These are phyloP conservation scores for Cryptosporidium meleagridis DNA, from an alignment of 169 alveolate species.

Conservation along the genomic window DNA sequence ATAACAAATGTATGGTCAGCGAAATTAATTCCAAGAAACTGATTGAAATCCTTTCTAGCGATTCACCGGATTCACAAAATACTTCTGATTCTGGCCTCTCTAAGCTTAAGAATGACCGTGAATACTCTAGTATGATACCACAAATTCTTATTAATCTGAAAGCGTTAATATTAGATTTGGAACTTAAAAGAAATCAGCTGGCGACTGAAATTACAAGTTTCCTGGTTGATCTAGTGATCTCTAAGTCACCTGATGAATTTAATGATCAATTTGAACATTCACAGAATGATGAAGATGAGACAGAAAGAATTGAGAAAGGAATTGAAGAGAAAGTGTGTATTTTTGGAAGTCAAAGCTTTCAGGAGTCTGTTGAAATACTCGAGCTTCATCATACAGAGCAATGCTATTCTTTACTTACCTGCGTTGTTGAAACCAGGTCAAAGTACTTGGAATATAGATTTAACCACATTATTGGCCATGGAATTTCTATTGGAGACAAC, in stretches of 20 bases:
- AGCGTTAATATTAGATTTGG: slow-evolving; percentile 37
- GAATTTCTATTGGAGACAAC: slow-evolving; percentile 16
- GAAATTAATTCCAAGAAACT: slow-evolving; percentile 49
- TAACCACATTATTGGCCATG: slow-evolving; percentile 41
- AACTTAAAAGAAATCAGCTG: slow-evolving; percentile 38
- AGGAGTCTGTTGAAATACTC: slow-evolving; percentile 23
- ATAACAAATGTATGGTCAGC: slow-evolving; percentile 34
- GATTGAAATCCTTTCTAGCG: slow-evolving; percentile 4
- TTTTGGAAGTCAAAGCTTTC: slow-evolving; percentile 33
- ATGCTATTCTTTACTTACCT: not conserved
- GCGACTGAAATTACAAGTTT: slow-evolving; percentile 33
- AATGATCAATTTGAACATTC: not conserved
- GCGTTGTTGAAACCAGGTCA: slow-evolving; percentile 27
- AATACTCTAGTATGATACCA: slow-evolving; percentile 31
- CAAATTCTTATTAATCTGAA: slow-evolving; percentile 19
- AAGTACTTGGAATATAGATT: slow-evolving; percentile 64
- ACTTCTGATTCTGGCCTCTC: not conserved
- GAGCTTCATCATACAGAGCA: slow-evolving; percentile 31
- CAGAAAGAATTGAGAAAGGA: not conserved
- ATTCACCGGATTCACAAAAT: not conserved
- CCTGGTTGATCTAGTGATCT: slow-evolving; percentile 4
- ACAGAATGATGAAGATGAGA: not conserved
- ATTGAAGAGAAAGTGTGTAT: not conserved
- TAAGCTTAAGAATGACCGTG: not conserved
- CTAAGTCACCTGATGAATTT: slow-evolving; percentile 6